Base-by-base conservation (phyloP, 2,329 filamentous ascomycete species). In the Calonectria leucothoes region DNA sequence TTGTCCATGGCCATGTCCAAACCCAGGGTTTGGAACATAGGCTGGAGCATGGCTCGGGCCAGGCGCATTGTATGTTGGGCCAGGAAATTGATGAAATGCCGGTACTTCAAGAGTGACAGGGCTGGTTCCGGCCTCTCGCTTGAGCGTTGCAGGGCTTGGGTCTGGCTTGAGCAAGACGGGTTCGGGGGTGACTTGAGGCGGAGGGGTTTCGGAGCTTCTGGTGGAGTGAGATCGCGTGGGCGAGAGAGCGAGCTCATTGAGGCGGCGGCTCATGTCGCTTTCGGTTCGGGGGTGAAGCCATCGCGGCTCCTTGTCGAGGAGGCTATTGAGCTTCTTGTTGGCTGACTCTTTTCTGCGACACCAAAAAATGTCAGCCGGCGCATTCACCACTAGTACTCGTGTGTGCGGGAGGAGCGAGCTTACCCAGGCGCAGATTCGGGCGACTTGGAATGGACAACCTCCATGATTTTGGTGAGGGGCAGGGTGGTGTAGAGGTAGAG, bases 271-370 rank as follows among this genome's bases (percentile, higher is more conserved):
- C 86, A 91, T 90, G 66, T 91, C 89, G 23, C 86, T 84, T 14
- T 86, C 83, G 42, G 84, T 86, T 72, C 86, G 87, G 1, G 90
- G 89, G 25, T 89, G 87, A 64, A 91, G 84, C 86, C 90, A 91
- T 79, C 90, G 86, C 35, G 90, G 89, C 45, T 92, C 89, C 74
- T 91, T 90, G 75, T 91, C 90, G 37, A 92, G 86, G 74, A 91
- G 86, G 10, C 85, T 83, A 68, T 89, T 88, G 75, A 91, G 87
- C 27, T 88, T 90, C 82, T 92, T 91, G 78, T 90, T 89, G 39
- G 88, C 89, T 33, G 90, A 91, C 76, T 91, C 90, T 77, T 88
- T 88, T 45, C 89, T 90, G 70, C 71, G 68, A 61, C 25, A 31
- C n/a, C 25, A 51, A 4, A 51, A 4, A 42, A 69, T 10, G 48